A percentile compares a stretch with the other conserved stretches of the same genome.
Evolutionary conservation across 306 rosid species (phyloP).

Genomic region (Dryas alaskensis): DNA sequence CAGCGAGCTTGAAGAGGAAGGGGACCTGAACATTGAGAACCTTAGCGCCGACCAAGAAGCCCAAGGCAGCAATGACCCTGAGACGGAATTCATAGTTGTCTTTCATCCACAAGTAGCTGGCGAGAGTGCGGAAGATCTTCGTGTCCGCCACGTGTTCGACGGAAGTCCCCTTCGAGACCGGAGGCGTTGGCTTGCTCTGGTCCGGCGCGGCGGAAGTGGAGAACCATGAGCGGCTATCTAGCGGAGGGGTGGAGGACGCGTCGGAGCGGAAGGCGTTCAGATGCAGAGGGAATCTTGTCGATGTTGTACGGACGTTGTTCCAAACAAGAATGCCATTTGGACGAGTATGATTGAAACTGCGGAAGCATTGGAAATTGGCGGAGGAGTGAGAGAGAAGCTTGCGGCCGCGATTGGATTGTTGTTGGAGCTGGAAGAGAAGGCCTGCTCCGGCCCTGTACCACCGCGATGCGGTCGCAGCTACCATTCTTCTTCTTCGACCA

Average conservation of each 20-base stretch:
- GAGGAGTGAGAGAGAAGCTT: too few species aligned
- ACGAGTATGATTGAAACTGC: too few species aligned
- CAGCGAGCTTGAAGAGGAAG: constrained; percentile 90
- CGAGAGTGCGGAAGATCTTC: constrained; percentile 77
- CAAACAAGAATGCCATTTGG: too few species aligned
- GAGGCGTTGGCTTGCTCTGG: constrained; percentile 17
- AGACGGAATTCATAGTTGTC: constrained; percentile 71
- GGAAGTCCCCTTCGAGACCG: constrained; percentile 21
- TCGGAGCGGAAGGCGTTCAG: constrained; percentile 38
- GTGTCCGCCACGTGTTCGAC: constrained; percentile 39
- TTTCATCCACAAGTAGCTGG: constrained; percentile 90
- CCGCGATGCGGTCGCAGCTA: too few species aligned
- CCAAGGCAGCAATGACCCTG: constrained; percentile 76
- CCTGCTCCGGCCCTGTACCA: too few species aligned
- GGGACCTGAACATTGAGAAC: constrained; percentile 98
- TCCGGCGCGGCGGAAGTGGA: constrained; percentile 35
- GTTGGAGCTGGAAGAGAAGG: too few species aligned
- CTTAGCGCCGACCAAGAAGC: constrained; percentile 92
- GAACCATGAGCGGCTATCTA: constrained; percentile 26
- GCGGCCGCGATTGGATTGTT: too few species aligned
- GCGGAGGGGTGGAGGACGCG: constrained; percentile 13
- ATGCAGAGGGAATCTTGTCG: constrained; percentile 7
- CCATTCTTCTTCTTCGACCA: too few species aligned
- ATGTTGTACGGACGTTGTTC: not conserved
- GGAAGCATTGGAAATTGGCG: too few species aligned